Percentiles rank a stretch among this genome's conserved stretches.
phyloP scores from a whole-genome alignment of 148 eudicot genomes.

The Camellia japonica region DNA sequence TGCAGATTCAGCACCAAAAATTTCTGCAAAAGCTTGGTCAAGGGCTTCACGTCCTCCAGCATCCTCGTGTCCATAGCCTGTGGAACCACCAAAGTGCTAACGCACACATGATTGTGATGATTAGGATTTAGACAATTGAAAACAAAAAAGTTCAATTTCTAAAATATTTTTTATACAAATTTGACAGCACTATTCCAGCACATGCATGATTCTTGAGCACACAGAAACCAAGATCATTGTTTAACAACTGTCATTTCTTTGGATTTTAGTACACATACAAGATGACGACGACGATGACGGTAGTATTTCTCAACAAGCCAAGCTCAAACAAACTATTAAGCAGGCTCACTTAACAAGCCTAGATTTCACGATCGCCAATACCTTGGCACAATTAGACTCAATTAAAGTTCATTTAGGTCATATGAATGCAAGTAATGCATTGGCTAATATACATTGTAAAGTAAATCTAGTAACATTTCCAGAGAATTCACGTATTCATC shows the following conservation, averaged over 20 bases:
- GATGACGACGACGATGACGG: not conserved
- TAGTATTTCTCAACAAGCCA: not conserved
- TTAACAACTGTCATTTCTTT: not conserved
- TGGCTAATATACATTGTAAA: not conserved
- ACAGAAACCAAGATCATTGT: not conserved
- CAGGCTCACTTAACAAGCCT: not conserved
- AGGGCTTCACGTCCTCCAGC: slow-evolving; percentile 97
- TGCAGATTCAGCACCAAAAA: slow-evolving; percentile 95
- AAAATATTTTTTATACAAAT: not conserved
- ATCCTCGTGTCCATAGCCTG: slow-evolving; percentile 98
- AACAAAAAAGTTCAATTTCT: too few species aligned
- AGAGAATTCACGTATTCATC: not conserved
- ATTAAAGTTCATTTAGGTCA: not conserved
- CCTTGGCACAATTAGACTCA: not conserved
- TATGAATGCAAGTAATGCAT: not conserved
- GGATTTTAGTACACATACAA: not conserved
- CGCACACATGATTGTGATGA: slow-evolving; percentile 9
- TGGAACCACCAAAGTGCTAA: slow-evolving; percentile 93
- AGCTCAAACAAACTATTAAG: not conserved
- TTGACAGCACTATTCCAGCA: not conserved
- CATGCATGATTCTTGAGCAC: not conserved
- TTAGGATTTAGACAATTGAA: not conserved
- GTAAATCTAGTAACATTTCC: not conserved
- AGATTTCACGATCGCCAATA: not conserved
- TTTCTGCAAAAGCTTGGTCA: slow-evolving; percentile 87